Base-by-base conservation (phyloP, 352 stramenopile species). In the Synura sp. region DNA sequence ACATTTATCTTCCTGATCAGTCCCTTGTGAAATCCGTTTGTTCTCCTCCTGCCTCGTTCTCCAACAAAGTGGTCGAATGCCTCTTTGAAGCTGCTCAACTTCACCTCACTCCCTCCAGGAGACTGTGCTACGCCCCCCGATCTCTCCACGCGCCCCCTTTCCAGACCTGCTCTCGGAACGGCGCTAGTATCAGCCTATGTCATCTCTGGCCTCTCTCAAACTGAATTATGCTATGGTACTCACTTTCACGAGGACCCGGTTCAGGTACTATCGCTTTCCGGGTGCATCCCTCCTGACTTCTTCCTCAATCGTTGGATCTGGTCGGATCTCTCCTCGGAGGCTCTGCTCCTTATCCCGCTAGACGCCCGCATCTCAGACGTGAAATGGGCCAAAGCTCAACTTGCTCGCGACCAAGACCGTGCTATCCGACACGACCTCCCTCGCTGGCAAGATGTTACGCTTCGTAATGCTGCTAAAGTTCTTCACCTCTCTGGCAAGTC, bases 51-150 rank as follows among this genome's bases (percentile, higher is more conserved):
- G n/a, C n/a, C n/a, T n/a, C n/a, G n/a, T n/a, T n/a, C n/a, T n/a
- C n/a, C n/a, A n/a, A n/a, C 49, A 22, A 63, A 63, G 49, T 63
- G 12, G 49, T 63, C 12, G 49, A 63, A 22, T 63, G 49, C 29
- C 49, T 63, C 49, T 63, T 63, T 63, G 49, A 63, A 63, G 49
- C 49, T 63, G 49, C 49, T 19, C 49, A 63, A 12, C 49, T 63
- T 22, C 49, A 63, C 49, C 49, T 63, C 49, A 63, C 49, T 22
- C 29, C 49, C 12, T 63, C 49, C 49, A 63, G 49, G 29, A 4
- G 49, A 63, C 49, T 63, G 14, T 63, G 49, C 49, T 63, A 63
- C 29, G 49, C 49, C 49, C 12, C 12, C 49, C 14, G 49, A 63
- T 63, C 49, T 63, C 49, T 29, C 49, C 29, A 29, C 49, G 49